Conservation (phyloP, 768 basidiomycete species). For the Gloeostereum incarnatum region DNA sequence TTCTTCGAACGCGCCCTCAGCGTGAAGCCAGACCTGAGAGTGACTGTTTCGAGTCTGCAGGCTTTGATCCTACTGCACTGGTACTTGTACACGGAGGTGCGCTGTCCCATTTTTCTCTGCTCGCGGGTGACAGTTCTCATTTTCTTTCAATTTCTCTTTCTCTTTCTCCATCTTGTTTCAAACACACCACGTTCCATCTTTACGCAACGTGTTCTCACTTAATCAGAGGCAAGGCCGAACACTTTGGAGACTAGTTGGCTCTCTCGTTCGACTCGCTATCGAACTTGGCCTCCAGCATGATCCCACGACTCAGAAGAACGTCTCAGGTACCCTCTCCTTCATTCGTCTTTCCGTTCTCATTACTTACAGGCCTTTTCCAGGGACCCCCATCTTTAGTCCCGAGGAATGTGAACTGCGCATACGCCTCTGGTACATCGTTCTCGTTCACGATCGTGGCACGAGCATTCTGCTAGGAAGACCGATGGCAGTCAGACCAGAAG, state of each 20-base stretch:
- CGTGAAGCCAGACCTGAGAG: conserved; percentile 75
- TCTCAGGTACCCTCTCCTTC: background rate
- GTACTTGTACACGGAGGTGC: conserved; percentile 84
- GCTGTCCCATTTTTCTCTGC: conserved; percentile 9
- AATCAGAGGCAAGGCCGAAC: conserved; percentile 89
- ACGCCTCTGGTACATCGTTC: conserved; percentile 77
- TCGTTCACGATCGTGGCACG: conserved; percentile 83
- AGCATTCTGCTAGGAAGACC: conserved; percentile 83
- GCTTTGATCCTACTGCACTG: conserved; percentile 79
- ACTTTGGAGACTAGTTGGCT: conserved; percentile 82
- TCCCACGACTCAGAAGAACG: conserved; percentile 51
- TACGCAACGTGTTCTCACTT: no score
- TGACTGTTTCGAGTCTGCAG: conserved; percentile 76
- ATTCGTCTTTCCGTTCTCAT: background rate
- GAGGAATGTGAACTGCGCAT: conserved; percentile 75
- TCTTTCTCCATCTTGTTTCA: conserved; percentile 25
- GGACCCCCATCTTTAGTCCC: conserved; percentile 43
- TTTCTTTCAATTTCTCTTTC: conserved; percentile 5
- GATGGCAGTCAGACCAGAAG: conserved; percentile 73
- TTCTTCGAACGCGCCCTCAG: conserved; percentile 75
- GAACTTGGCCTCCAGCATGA: conserved; percentile 86
- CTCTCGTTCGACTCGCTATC: conserved; percentile 71
- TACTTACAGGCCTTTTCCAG: background rate
- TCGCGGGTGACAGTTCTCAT: background rate
- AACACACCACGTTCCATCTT: no score